These are phyloP conservation scores for Cryptococcus floricola DNA, from an alignment of 1,284 basidiomycete species.

Conservation along the genomic window DNA sequence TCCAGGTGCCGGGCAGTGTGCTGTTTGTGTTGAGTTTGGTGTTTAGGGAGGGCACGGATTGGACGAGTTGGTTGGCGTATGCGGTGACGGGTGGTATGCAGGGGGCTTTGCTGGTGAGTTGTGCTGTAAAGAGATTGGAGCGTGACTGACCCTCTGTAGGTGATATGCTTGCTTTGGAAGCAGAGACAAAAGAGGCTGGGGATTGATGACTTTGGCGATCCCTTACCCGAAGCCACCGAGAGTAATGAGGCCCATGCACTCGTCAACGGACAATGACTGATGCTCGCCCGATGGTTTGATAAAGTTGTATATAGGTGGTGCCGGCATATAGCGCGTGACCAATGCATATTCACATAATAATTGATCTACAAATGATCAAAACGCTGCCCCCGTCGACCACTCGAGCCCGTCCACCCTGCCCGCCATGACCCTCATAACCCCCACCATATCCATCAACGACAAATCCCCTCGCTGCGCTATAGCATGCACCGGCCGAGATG, in stretches of 20 bases:
- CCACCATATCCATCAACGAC: conserved; percentile 29
- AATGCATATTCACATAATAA: no score
- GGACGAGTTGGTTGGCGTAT: conserved; percentile 84
- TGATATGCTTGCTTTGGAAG: conserved; percentile 78
- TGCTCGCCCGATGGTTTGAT: no score
- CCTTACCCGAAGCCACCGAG: conserved; percentile 43
- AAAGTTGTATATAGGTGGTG: no score
- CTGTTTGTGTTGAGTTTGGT: conserved; percentile 84
- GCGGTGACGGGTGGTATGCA: conserved; percentile 85
- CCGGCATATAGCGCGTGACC: no score
- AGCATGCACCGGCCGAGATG: conserved; percentile 29
- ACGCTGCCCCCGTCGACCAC: conserved; percentile 28
- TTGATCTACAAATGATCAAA: background rate
- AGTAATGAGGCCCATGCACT: no score
- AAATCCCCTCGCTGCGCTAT: conserved; percentile 27
- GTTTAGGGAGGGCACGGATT: conserved; percentile 72
- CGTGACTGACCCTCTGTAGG: conserved; percentile 23
- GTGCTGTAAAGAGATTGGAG: background rate
- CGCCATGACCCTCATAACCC: conserved; percentile 29
- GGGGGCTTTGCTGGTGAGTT: conserved; percentile 61
- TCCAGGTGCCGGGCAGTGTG: conserved; percentile 87
- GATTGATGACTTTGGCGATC: conserved; percentile 90
- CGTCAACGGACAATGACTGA: no score
- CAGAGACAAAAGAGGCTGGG: conserved; percentile 66
- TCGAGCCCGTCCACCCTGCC: conserved; percentile 33